These are phyloP conservation scores for Diaporthe velutina DNA, from an alignment of 2,329 filamentous ascomycete genomes.

Conservation along the genomic window DNA sequence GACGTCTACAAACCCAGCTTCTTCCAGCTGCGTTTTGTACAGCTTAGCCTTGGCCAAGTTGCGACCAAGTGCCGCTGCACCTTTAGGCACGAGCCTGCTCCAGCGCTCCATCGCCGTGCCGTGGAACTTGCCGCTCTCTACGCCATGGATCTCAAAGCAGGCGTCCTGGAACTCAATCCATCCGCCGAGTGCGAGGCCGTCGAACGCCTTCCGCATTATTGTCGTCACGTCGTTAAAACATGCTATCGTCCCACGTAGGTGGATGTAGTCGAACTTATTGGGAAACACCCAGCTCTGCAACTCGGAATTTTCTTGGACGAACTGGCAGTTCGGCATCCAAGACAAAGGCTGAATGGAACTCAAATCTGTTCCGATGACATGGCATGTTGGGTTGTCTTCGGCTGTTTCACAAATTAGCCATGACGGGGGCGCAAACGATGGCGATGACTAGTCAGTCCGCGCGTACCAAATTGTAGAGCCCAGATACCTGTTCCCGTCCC, in stretches of 20 bases:
- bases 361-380: conserved; percentile 14
- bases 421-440: too few relatives aligned
- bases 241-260: conserved; percentile 18
- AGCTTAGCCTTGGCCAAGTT: conserved; percentile 15
- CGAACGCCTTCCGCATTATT: conserved; percentile 15
- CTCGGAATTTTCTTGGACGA: conserved; percentile 19
- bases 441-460: too few relatives aligned
- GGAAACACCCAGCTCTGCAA: not conserved
- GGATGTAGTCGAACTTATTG: conserved; percentile 21
- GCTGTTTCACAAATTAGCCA: not conserved
- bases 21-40: conserved; percentile 14
- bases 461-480: conserved; percentile 24
- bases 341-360: conserved; percentile 13
- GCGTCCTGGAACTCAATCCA: conserved; percentile 27
- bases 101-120: conserved; percentile 16
- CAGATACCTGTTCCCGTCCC: conserved; percentile 23
- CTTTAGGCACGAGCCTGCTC: not conserved
- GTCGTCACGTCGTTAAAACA: conserved; percentile 22
- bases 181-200: conserved; percentile 15
- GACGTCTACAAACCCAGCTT: conserved; percentile 4
- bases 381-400: conserved; percentile 17
- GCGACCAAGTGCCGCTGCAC: not conserved
- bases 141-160: not conserved
- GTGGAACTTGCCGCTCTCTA: not conserved
- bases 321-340: conserved; percentile 27